Base-by-base conservation (phyloP, 1,284 basidiomycete genomes). In the Cryptococcus sp. region DNA sequence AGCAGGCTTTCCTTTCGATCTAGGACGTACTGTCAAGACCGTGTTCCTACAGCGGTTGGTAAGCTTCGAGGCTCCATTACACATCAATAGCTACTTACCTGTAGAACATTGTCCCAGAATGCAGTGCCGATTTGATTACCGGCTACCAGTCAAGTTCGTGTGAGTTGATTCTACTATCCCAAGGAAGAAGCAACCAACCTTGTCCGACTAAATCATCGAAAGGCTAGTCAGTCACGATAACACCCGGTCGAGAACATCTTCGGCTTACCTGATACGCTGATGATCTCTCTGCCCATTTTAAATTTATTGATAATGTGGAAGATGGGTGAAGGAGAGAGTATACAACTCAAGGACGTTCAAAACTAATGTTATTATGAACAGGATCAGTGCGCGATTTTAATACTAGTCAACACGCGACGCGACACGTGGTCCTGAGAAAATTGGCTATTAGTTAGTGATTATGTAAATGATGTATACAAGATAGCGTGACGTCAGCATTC, bases 61-160 rank as follows among this genome's bases (percentile, higher is more conserved):
- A 55, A 67, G 63, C 54, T 46, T 20, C 16, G 47, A 17, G 11
- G 13, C 13, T 25, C n/a, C 22, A 19, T 16, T 10, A 13, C 11
- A 46, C 16, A 46, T 23, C 19, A 23, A 16, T 19, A 19, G 11
- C 22, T n/a, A 62, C 69, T 55, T 39, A 73, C 74, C 57, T 66
- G 67, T 25, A 78, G 70, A 54, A 78, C 72, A 55, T 74, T 70
- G 49, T 74, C 69, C 75, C 75, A 78, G 69, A 77, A 78, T 11
- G 75, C 74, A 19, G 67, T 68, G 40, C 70, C 72, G 58, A 76
- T 72, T 61, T 76, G 74, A 57, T 76, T 74, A 57, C 74, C 74
- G 54, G 74, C 74, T 72, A 39, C 20, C 48, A 4, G 51, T 19
- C 45, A 26, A 47, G 48, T 46, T 17, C 44, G 37, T 16, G 39